These are phyloP conservation scores for Spongispora temasekensis DNA, from an alignment of 1,284 basidiomycete species.

Conservation along the genomic window DNA sequence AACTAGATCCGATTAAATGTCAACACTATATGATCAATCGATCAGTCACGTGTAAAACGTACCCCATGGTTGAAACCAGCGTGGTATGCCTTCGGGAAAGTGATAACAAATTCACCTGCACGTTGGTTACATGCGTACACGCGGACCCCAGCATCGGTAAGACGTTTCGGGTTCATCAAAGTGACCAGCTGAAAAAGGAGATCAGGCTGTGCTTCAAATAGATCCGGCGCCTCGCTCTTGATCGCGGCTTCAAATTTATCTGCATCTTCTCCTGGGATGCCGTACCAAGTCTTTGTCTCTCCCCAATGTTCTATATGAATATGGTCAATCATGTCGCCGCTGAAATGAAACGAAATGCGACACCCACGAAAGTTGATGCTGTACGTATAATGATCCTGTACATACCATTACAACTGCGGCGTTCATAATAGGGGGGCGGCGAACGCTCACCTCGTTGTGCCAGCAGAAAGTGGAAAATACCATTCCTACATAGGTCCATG, in stretches of 20 bases:
- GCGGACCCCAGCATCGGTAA: slow-evolving; percentile 88
- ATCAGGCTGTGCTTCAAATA: slow-evolving; percentile 98
- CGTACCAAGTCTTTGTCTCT: slow-evolving; percentile 99
- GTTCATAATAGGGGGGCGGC: slow-evolving; percentile 18
- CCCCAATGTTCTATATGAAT: slow-evolving; percentile 90
- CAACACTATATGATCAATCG: slow-evolving; percentile 18
- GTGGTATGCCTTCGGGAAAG: slow-evolving; percentile 98
- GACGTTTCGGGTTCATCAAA: slow-evolving; percentile 92
- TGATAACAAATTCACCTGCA: slow-evolving; percentile 97
- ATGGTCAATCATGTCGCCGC: slow-evolving; percentile 19
- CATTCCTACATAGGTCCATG: slow-evolving; percentile 99
- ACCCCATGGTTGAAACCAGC: slow-evolving; percentile 98
- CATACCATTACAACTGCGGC: slow-evolving; percentile 21
- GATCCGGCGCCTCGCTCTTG: slow-evolving; percentile 92
- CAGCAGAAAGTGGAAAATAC: slow-evolving; percentile 99
- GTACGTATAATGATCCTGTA: slow-evolving; percentile 95
- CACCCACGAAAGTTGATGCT: slow-evolving; percentile 90
- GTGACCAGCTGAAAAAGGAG: slow-evolving; percentile 97
- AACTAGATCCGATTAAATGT: slow-evolving; percentile 54
- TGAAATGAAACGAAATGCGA: slow-evolving; percentile 20
- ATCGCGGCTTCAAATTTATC: slow-evolving; percentile 97
- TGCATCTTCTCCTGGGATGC: slow-evolving; percentile 91
- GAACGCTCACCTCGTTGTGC: slow-evolving; percentile 88
- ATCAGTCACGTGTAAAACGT: slow-evolving; percentile 41
- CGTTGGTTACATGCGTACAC: slow-evolving; percentile 96